Evolutionary conservation across 2,329 filamentous ascomycete genomes (phyloP).

Genomic region (Daldinia eschscholtzii): DNA sequence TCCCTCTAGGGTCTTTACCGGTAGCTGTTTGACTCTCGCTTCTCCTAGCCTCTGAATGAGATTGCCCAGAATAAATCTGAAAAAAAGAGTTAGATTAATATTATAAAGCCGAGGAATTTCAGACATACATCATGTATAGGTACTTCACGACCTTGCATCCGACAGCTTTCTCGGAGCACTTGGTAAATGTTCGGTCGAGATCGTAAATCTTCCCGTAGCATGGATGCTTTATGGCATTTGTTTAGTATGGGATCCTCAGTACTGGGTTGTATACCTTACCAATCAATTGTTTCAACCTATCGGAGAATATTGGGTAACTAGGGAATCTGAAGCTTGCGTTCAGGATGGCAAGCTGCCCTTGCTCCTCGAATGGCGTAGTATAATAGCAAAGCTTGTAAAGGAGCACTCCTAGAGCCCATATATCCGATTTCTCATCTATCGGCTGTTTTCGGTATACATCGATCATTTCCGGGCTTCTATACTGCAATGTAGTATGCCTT

Average conservation of each 20-base stretch:
- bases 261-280: constrained; percentile 65
- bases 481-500: constrained; percentile 96
- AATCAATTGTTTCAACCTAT: constrained; percentile 89
- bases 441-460: constrained; percentile 97
- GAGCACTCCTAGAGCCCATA: constrained; percentile 95
- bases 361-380: constrained; percentile 97
- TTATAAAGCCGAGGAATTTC: neutral
- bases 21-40: constrained; percentile 65
- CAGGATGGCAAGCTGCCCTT: constrained; percentile 95
- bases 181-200: constrained; percentile 92
- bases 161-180: constrained; percentile 86
- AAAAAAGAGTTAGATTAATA: constrained; percentile 34
- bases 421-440: constrained; percentile 98
- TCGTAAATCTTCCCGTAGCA: constrained; percentile 87
- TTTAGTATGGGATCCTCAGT: constrained; percentile 33
- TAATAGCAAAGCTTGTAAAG: constrained; percentile 99
- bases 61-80: constrained; percentile 78
- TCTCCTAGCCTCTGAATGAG: constrained; percentile 72
- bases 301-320: constrained; percentile 88
- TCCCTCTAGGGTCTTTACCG: constrained; percentile 64
- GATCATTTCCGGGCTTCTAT: constrained; percentile 98
- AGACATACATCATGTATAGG: constrained; percentile 87
- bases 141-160: constrained; percentile 87
- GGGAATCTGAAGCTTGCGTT: constrained; percentile 96
- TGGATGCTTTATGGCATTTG: constrained; percentile 72